Evolutionary conservation across 2,329 filamentous ascomycete species (phyloP).

Genomic region (Corynespora cassiicola): DNA sequence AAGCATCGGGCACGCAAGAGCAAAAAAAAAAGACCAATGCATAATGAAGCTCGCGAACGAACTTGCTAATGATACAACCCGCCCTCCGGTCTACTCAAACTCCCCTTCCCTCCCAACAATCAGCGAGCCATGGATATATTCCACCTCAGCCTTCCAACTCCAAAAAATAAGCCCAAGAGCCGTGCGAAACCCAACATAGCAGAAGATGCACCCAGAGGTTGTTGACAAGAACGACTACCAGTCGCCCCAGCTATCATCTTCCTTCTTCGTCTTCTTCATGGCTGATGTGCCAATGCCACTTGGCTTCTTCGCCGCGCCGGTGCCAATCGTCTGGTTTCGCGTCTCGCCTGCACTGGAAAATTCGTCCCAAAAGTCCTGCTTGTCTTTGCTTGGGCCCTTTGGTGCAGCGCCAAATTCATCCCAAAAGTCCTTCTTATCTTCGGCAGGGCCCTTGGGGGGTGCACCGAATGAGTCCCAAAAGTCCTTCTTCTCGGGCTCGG

Average conservation of each 20-base stretch:
- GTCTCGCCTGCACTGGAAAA: constrained; percentile 46
- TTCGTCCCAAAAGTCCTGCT: constrained; percentile 62
- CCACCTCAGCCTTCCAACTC: constrained; percentile 3
- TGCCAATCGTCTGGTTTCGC: constrained; percentile 34
- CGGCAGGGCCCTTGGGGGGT: constrained; percentile 56
- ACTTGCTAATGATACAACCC: too few relatives aligned
- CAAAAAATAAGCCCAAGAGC: constrained; percentile 9
- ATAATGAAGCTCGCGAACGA: too few relatives aligned
- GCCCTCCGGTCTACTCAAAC: too few relatives aligned
- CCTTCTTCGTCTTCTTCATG: constrained; percentile 63
- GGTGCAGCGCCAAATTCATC: constrained; percentile 73
- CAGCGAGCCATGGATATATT: too few relatives aligned
- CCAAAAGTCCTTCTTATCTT: constrained; percentile 62
- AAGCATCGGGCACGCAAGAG: too few relatives aligned
- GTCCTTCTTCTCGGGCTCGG: constrained; percentile 72
- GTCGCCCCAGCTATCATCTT: constrained; percentile 66
- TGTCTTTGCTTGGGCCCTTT: constrained; percentile 52
- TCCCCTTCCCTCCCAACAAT: too few relatives aligned
- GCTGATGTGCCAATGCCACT: constrained; percentile 69
- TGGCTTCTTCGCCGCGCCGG: constrained; percentile 44
- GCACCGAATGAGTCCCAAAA: constrained; percentile 93
- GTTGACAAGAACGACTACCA: constrained; percentile 48
- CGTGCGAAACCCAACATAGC: too few relatives aligned
- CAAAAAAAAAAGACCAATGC: too few relatives aligned
- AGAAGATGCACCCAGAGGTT: too few relatives aligned